These are phyloP conservation scores for Pseudoturritis turrita DNA, from an alignment of 345 rosid species.

Conservation along the genomic window DNA sequence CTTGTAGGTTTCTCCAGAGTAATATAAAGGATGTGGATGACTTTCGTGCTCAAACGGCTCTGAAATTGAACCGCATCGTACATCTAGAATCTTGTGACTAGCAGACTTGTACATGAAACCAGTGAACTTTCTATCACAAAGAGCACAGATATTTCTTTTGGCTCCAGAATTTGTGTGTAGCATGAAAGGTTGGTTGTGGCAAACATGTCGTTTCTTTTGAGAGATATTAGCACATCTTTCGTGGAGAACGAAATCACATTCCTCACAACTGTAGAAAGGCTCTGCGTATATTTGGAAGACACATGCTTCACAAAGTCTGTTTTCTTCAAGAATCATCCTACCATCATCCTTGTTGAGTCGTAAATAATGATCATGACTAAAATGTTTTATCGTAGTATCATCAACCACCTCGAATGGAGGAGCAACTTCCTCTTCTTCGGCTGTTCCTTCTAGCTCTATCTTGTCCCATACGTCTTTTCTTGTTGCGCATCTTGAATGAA, in stretches of 20 bases:
- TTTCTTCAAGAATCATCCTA: not conserved
- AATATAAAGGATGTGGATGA: conserved; percentile 11
- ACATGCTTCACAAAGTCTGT: not conserved
- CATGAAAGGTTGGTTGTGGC: not conserved
- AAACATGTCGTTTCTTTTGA: not conserved
- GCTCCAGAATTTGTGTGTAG: not conserved
- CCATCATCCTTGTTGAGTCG: not conserved
- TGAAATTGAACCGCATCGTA: not conserved
- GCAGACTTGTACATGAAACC: not conserved
- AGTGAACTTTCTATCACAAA: not conserved
- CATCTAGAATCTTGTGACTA: not conserved
- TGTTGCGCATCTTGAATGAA: conserved; percentile 4
- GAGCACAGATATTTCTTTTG: not conserved
- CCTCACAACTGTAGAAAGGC: not conserved
- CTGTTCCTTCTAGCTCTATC: not conserved
- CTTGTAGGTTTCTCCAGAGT: not conserved
- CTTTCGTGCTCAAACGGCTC: not conserved
- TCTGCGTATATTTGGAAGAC: not conserved
- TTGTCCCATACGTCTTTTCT: not conserved
- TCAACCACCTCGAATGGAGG: conserved; percentile 6
- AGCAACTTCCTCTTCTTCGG: not conserved
- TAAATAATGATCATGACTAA: conserved; percentile 7
- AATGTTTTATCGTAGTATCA: conserved; percentile 3
- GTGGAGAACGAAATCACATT: not conserved
- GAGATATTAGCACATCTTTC: conserved; percentile 2